phyloP scores from a whole-genome alignment of 2,329 filamentous ascomycete species.

The Penicillium sp. region DNA sequence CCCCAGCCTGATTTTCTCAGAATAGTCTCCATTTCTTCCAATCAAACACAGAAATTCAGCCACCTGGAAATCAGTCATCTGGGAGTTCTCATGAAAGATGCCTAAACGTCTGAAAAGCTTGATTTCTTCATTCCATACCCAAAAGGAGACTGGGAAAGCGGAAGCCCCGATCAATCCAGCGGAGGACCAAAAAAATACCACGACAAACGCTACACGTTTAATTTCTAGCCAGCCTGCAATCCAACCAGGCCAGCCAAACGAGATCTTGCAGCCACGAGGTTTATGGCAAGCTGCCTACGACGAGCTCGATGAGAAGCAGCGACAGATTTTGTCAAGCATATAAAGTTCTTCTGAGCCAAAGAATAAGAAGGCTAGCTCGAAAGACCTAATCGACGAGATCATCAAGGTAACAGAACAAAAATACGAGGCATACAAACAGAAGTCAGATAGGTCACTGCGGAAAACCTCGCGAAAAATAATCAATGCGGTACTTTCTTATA shows the following conservation, averaged over 20 bases:
- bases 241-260: background rate
- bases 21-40: background rate
- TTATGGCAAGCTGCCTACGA: constrained; percentile 20
- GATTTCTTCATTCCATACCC: background rate
- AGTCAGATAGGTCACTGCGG: constrained; percentile 1
- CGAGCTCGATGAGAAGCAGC: constrained; percentile 8
- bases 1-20: constrained; percentile 2
- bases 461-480: constrained; percentile 1
- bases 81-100: background rate
- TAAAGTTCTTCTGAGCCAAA: background rate
- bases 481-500: constrained; percentile 1
- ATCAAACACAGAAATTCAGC: background rate
- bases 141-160: background rate
- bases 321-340: constrained; percentile 2
- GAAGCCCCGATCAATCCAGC: background rate
- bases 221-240: background rate
- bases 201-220: background rate
- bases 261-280: constrained; percentile 4
- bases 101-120: background rate
- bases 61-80: background rate
- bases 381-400: constrained; percentile 7
- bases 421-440: constrained; percentile 14
- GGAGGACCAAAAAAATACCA: background rate
- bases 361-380: background rate
- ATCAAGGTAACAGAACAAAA: constrained; percentile 9